Conservation (phyloP, 106 monocot species). For the Allium fistulosum region DNA sequence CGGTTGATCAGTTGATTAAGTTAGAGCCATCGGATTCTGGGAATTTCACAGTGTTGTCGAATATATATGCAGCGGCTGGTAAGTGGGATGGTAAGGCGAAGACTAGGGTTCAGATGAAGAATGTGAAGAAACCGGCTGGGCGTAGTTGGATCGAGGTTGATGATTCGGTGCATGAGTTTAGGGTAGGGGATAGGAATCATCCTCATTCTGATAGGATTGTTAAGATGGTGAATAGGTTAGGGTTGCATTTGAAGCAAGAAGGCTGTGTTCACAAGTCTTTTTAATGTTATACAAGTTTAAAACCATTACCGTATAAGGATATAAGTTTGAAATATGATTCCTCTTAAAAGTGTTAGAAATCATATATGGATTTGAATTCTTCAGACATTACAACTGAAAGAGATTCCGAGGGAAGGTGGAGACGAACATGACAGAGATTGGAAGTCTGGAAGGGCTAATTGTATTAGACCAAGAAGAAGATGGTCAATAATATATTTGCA, state of each 20-base stretch:
- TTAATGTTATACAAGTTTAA: not conserved
- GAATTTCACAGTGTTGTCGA: conserved; percentile 59
- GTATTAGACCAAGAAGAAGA: no score
- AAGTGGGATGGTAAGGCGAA: conserved; percentile 60
- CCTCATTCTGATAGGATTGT: conserved; percentile 41
- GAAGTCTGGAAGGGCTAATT: no score
- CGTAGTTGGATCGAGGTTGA: conserved; percentile 72
- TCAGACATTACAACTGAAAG: no score
- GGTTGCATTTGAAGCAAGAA: conserved; percentile 50
- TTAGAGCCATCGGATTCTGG: conserved; percentile 48
- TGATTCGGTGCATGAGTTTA: conserved; percentile 63
- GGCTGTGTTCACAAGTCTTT: conserved; percentile 30
- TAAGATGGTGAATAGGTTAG: conserved; percentile 49
- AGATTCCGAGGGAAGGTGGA: no score
- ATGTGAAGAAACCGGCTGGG: conserved; percentile 42
- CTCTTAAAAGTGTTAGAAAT: no score
- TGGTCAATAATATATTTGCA: no score
- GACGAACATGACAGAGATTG: no score
- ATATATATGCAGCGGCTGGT: conserved; percentile 64
- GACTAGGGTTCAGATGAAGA: conserved; percentile 58
- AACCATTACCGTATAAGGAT: no score
- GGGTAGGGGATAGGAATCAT: conserved; percentile 47
- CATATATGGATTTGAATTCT: no score
- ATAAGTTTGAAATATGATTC: no score
- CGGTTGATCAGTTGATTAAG: conserved; percentile 33